A percentile compares a stretch with the other conserved stretches of the same genome.
phyloP scores from a whole-genome alignment of 139 green algal genomes.

The Ettlia oleoabundans region DNA sequence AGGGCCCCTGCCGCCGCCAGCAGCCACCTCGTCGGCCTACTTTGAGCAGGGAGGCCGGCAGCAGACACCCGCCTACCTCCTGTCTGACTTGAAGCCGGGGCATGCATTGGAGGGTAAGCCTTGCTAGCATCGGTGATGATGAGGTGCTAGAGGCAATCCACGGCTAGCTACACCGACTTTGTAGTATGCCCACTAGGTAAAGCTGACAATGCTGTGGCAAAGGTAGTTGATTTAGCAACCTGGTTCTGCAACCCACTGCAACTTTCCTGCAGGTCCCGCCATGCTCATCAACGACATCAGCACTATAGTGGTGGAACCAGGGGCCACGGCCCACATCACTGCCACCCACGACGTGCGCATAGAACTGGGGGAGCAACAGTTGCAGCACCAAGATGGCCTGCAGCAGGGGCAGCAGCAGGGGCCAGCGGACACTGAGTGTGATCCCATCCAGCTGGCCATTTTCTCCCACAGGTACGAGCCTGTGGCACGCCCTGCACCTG shows the following conservation, averaged over 20 bases:
- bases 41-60: slow-evolving; percentile 69
- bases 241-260: neutral
- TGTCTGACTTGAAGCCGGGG: slow-evolving; percentile 68
- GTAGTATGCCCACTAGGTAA: no score
- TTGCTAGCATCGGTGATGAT: no score
- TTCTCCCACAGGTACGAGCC: slow-evolving; percentile 85
- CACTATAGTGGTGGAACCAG: slow-evolving; percentile 94
- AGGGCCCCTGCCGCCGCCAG: slow-evolving; percentile 57
- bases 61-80: slow-evolving; percentile 79
- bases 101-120: slow-evolving; percentile 53
- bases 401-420: neutral
- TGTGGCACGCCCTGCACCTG: neutral
- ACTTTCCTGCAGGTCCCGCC: slow-evolving; percentile 84
- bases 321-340: slow-evolving; percentile 83
- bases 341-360: slow-evolving; percentile 81
- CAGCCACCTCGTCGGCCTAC: slow-evolving; percentile 55
- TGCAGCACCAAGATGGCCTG: no score
- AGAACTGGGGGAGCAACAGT: slow-evolving; percentile 51
- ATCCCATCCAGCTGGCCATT: slow-evolving; percentile 95
- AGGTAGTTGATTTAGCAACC: no score
- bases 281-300: slow-evolving; percentile 93
- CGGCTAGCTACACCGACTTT: no score
- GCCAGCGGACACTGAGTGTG: slow-evolving; percentile 48
- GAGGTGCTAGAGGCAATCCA: no score
- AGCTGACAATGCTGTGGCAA: no score